These are phyloP conservation scores for Chenopodium berlandieri DNA, from an alignment of 148 eudicot species.

Conservation along the genomic window DNA sequence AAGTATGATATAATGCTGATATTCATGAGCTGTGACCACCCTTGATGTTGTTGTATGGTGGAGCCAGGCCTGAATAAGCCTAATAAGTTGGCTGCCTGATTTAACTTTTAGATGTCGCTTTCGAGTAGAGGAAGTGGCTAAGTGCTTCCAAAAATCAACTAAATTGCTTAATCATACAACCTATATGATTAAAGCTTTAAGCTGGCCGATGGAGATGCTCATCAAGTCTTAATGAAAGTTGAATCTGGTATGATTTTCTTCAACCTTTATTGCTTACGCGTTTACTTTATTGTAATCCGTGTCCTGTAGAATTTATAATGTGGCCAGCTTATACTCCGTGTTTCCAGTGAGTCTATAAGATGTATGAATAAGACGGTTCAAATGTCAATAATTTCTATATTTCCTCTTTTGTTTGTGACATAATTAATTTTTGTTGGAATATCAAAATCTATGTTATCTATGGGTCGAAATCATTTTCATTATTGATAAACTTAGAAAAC, in stretches of 20 bases:
- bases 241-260: neutral
- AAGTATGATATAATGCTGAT: neutral
- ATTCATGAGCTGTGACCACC: neutral
- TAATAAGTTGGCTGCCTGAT: neutral
- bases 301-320: no score
- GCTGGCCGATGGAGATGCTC: slow-evolving; percentile 13
- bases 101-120: neutral
- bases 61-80: neutral
- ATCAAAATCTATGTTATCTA: no score
- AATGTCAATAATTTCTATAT: no score
- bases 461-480: neutral
- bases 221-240: neutral
- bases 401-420: neutral
- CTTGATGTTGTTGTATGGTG: neutral
- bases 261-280: neutral
- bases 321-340: no score
- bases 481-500: neutral
- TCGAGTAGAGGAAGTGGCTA: neutral
- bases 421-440: neutral
- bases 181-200: neutral
- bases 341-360: neutral
- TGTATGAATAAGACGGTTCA: neutral
- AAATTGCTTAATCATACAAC: neutral
- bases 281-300: no score
- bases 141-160: neutral